Percentiles rank a stretch among this genome's conserved stretches.
These are phyloP conservation scores for Naganishia sp. DNA, from an alignment of 1,284 basidiomycete species.

Conservation along the genomic window DNA sequence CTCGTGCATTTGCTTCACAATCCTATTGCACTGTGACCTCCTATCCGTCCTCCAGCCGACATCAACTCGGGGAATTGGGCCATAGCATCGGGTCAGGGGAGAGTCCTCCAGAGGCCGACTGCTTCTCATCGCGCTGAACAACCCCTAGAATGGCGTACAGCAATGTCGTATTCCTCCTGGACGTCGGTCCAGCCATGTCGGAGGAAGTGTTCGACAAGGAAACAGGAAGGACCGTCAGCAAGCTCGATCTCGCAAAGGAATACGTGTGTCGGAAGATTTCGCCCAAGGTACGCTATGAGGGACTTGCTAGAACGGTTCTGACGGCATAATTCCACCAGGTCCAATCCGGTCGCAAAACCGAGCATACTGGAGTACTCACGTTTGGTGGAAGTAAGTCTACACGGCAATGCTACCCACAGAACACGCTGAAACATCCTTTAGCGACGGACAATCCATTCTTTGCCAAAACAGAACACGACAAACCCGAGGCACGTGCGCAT, in stretches of 20 bases:
- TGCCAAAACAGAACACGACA: conserved; percentile 56
- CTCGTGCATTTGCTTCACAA: too few relatives aligned
- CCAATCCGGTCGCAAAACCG: conserved; percentile 84
- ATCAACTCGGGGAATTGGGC: too few relatives aligned
- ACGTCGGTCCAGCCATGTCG: conserved; percentile 83
- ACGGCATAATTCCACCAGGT: conserved; percentile 61
- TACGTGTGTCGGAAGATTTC: conserved; percentile 85
- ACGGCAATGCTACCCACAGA: not conserved
- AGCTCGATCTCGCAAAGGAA: conserved; percentile 77
- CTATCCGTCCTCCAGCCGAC: too few relatives aligned
- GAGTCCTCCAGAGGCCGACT: too few relatives aligned
- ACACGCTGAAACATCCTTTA: conserved; percentile 36
- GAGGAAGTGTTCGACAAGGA: conserved; percentile 64
- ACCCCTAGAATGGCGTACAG: too few relatives aligned
- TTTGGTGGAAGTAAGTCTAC: conserved; percentile 70
- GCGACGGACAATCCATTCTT: conserved; percentile 77
- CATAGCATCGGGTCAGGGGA: too few relatives aligned
- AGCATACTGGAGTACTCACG: conserved; percentile 79
- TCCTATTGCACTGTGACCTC: too few relatives aligned
- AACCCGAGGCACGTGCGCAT: conserved; percentile 44
- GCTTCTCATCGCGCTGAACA: too few relatives aligned
- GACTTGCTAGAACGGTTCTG: not conserved
- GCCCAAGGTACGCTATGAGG: conserved; percentile 66
- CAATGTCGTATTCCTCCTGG: conserved; percentile 58
- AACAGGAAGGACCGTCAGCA: conserved; percentile 62